Evolutionary conservation across 352 stramenopile species (phyloP), one percentile per base, ranked within the genome.

Genomic region (Phytophthora multivora): DNA sequence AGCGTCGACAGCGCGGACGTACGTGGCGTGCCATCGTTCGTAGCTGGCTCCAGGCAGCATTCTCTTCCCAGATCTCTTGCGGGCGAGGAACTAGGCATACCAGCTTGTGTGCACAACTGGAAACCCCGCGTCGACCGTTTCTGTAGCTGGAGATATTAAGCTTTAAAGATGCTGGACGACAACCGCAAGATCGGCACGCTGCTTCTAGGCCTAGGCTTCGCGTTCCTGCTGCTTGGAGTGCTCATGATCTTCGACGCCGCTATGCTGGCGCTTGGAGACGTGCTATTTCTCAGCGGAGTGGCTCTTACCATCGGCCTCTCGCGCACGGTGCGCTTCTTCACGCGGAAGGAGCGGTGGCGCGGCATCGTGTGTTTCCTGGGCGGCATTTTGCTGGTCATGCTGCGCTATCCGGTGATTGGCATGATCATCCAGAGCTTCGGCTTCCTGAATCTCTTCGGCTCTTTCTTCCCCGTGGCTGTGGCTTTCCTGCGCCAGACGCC

Each of bases 111-210:
- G 21, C 21, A 11, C 10, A n/a, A 15, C 36, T 5, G 12, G 47
- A 52, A 57, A 19, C 25, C 10, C 16, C 19, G 21, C 13, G 21
- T 11, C 12, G 30, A 56, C 30, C 12, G 19, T 31, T 10, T 12
- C 23, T 26, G 7, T 46, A 41, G 50, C n/a, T n/a, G 46, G 49
- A 51, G 7, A 56, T 26, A 36, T 42, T 23, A 11, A 16, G 26
- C 18, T 26, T 26, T 28, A 19, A 54, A 21, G 43, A 91, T 89
- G 80, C 72, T 97, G 54, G 88, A 93, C 71, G 95, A 98, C 77
- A 98, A 98, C 79, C 93, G 93, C 66, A 98, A 98, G 80, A 98
- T 98, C 71, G 95, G 95, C 51, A 98, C 95, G 25, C 80, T 96
- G 52, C 77, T 98, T 51, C 81, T 98, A 56, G 90, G 93, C 39